Base-by-base conservation (phyloP, 176 grass and related monocot genomes). In the Typha latifolia region DNA sequence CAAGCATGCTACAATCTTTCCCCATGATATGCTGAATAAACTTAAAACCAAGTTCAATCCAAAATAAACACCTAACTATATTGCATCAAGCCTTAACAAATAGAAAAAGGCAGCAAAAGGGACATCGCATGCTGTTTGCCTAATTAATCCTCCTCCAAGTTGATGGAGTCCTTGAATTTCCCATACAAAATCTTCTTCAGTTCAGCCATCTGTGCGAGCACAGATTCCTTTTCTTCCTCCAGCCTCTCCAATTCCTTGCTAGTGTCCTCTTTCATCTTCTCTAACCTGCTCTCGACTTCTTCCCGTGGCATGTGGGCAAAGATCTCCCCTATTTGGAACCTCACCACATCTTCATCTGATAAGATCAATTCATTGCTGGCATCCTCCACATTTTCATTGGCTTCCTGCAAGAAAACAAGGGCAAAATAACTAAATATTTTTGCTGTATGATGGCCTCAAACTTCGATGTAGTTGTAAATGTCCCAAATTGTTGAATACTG, bases 151-250 rank as follows among this genome's bases (percentile, higher is more conserved):
- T 99, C 94, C 82, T 99, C 94, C 69, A 99, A 76, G 80, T 99
- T 99, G 73, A 99, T 99, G 47, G 94, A 88, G 11, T 99, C 84
- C 79, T 85, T 90, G 65, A 99, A 99, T 57, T 99, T 99, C n/a
- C 73, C 94, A 13, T 99, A 94, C 62, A 99, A 72, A 48, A 99
- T 85, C 76, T 87, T 90, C 81, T 94, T 94, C 49, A 99, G 79
- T 52, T 87, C 89, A 34, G 73, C 84, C 89, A 99, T 99, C 77
- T 87, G 94, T 3, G 79, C 65, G 2, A 99, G 37, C 37, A 99
- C 76, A 51, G 73, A 76, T 77, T 92, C 84, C 65, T 99, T 99
- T 68, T 99, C 94, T 64, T 87, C 84, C 64, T 94, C 84, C 29
- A 99, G 37, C 70, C 62, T 76, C 68, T 85, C 83, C n/a, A 99